A percentile compares a stretch with the other conserved stretches of the same genome.
Conservation (phyloP, 164 flowering plant species). For the Cinnamomum chago region DNA sequence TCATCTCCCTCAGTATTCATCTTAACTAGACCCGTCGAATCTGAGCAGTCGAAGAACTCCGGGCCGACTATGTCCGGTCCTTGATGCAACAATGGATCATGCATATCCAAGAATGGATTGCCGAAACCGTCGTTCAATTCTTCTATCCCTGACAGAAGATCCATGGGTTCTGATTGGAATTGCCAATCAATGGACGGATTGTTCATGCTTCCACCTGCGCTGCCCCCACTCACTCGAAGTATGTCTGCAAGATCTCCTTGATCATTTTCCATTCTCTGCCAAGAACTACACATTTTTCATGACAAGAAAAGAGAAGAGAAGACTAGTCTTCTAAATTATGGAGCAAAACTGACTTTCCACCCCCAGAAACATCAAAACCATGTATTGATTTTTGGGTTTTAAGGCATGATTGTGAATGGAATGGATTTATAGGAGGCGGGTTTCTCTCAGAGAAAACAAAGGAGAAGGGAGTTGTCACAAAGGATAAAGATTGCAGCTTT, state of each 20-base stretch:
- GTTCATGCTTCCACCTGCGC: slow-evolving; percentile 1
- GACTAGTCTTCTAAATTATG: background rate
- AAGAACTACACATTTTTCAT: slow-evolving; percentile 28
- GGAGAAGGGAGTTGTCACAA: background rate
- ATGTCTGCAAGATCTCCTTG: slow-evolving; percentile 83
- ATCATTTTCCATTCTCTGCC: slow-evolving; percentile 49
- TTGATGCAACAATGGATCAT: slow-evolving; percentile 50
- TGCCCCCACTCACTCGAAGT: slow-evolving; percentile 43
- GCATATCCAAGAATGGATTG: slow-evolving; percentile 41
- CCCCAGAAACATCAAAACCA: slow-evolving; percentile 15
- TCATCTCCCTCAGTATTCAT: slow-evolving; percentile 10
- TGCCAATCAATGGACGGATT: slow-evolving; percentile 22
- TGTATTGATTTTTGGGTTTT: slow-evolving; percentile 10
- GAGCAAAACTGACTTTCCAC: slow-evolving; percentile 1
- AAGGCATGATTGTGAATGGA: slow-evolving; percentile 6
- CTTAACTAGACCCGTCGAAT: slow-evolving; percentile 12
- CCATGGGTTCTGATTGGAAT: slow-evolving; percentile 26
- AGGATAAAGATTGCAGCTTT: slow-evolving; percentile 10
- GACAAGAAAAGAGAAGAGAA: background rate
- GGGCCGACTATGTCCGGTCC: slow-evolving; percentile 26
- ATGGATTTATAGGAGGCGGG: slow-evolving; percentile 3
- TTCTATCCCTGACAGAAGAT: slow-evolving; percentile 6
- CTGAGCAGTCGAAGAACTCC: slow-evolving; percentile 21
- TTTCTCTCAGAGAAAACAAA: slow-evolving; percentile 8
- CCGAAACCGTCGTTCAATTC: slow-evolving; percentile 37